phyloP scores from a whole-genome alignment of 371 early-diverging fungal species.

The Mortierella sp. region DNA sequence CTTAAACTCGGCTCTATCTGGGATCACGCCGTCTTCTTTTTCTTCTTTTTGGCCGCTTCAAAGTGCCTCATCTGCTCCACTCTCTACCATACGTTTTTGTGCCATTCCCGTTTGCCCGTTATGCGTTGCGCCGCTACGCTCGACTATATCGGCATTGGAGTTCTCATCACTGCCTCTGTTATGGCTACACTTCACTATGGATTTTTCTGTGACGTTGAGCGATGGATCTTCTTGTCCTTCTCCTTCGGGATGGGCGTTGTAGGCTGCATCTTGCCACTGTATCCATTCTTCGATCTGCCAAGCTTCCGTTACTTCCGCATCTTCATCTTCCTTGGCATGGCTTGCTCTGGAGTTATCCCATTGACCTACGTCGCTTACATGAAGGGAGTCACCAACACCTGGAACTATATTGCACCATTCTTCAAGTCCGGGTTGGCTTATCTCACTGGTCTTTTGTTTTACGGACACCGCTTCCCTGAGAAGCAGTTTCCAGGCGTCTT shows the following conservation, averaged over 20 bases:
- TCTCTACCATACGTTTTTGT: constrained; percentile 77
- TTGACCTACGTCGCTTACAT: constrained; percentile 64
- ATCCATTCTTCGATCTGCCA: constrained; percentile 66
- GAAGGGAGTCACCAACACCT: constrained; percentile 60
- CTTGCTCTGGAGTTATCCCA: constrained; percentile 70
- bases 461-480: constrained; percentile 82
- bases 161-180: constrained; percentile 75
- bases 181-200: constrained; percentile 73
- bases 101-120: constrained; percentile 68
- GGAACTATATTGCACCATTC: constrained; percentile 66
- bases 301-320: constrained; percentile 67
- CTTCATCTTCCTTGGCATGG: constrained; percentile 73
- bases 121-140: constrained; percentile 74
- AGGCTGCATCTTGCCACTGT: constrained; percentile 71
- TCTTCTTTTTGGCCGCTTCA: constrained; percentile 73
- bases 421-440: constrained; percentile 67
- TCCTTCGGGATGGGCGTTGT: constrained; percentile 68
- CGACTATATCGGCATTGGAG: constrained; percentile 79
- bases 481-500: constrained; percentile 80
- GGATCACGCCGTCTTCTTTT: constrained; percentile 67
- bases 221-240: constrained; percentile 67
- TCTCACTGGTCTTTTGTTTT: constrained; percentile 70
- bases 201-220: constrained; percentile 69
- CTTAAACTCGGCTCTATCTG: constrained; percentile 64
- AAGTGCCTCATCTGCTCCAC: constrained; percentile 78